A percentile compares a stretch with the other conserved stretches of the same genome.
Evolutionary conservation across 129 eudicot species (phyloP).

Genomic region (Smallanthus sonchifolius): DNA sequence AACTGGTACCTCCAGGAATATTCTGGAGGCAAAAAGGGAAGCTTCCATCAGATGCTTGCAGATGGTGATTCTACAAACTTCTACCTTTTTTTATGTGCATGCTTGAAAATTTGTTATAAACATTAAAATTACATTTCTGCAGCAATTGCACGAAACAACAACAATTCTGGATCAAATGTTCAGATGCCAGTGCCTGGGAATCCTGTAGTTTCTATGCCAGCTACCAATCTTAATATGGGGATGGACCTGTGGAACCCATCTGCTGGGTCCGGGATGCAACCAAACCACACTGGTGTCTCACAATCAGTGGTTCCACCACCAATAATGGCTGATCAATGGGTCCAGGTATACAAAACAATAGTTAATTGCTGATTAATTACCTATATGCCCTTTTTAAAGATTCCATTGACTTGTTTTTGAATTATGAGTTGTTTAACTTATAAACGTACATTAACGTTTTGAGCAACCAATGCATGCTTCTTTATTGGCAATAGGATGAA

Average conservation of each 20-base stretch:
- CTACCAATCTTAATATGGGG: slow-evolving; percentile 76
- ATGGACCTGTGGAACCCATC: slow-evolving; percentile 86
- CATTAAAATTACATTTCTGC: slow-evolving; percentile 20
- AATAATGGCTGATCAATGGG: slow-evolving; percentile 70
- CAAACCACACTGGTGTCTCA: slow-evolving; percentile 33
- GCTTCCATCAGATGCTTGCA: slow-evolving; percentile 90
- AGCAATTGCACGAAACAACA: slow-evolving; percentile 56
- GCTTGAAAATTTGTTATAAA: background rate
- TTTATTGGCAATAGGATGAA: slow-evolving; percentile 57
- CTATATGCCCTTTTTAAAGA: background rate
- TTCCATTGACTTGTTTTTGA: background rate
- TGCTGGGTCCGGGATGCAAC: slow-evolving; percentile 54
- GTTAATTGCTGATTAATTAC: background rate
- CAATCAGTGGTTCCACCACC: slow-evolving; percentile 26
- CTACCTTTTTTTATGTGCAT: background rate
- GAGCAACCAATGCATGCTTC: background rate
- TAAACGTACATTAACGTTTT: background rate
- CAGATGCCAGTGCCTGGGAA: slow-evolving; percentile 61
- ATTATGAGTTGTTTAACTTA: background rate
- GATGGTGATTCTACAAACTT: slow-evolving; percentile 53
- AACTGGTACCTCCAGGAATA: slow-evolving; percentile 37
- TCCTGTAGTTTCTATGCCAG: slow-evolving; percentile 55
- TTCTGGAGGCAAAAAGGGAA: slow-evolving; percentile 73
- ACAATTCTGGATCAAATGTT: slow-evolving; percentile 28
- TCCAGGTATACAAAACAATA: slow-evolving; percentile 38